A percentile compares a stretch with the other conserved stretches of the same genome.
Evolutionary conservation across 75 land plant genomes (phyloP).

Genomic region (Pinus tabuliformis): DNA sequence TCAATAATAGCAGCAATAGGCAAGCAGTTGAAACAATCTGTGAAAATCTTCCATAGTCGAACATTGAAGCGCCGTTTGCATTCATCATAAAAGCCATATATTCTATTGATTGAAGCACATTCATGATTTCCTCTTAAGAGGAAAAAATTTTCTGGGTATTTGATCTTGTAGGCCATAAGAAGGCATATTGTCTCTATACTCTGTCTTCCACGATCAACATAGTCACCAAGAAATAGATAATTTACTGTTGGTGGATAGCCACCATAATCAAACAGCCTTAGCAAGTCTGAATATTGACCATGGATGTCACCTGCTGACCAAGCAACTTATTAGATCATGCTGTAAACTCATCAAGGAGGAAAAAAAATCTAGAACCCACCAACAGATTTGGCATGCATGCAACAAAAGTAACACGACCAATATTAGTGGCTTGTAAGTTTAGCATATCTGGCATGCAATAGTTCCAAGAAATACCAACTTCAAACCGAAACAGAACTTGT

Average conservation of each 20-base stretch:
- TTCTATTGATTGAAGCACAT: constrained; percentile 80
- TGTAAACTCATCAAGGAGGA: too few relatives aligned
- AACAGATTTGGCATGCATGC: too few relatives aligned
- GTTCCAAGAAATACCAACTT: too few relatives aligned
- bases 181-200: constrained; percentile 85
- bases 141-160: constrained; percentile 81
- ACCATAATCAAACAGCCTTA: constrained; percentile 78
- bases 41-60: constrained; percentile 80
- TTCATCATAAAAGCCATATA: constrained; percentile 87
- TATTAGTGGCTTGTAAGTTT: too few relatives aligned
- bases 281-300: constrained; percentile 75
- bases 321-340: neutral
- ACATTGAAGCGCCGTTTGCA: constrained; percentile 84
- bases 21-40: constrained; percentile 78
- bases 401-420: too few relatives aligned
- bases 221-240: constrained; percentile 76
- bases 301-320: constrained; percentile 72
- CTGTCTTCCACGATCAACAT: constrained; percentile 74
- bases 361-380: too few relatives aligned
- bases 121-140: constrained; percentile 78
- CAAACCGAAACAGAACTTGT: too few relatives aligned
- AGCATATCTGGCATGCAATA: too few relatives aligned
- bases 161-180: constrained; percentile 72
- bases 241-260: constrained; percentile 77
- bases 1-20: constrained; percentile 87